Evolutionary conservation across 805 yeast species (phyloP).

Genomic region (Kregervanrija fluxuum): DNA sequence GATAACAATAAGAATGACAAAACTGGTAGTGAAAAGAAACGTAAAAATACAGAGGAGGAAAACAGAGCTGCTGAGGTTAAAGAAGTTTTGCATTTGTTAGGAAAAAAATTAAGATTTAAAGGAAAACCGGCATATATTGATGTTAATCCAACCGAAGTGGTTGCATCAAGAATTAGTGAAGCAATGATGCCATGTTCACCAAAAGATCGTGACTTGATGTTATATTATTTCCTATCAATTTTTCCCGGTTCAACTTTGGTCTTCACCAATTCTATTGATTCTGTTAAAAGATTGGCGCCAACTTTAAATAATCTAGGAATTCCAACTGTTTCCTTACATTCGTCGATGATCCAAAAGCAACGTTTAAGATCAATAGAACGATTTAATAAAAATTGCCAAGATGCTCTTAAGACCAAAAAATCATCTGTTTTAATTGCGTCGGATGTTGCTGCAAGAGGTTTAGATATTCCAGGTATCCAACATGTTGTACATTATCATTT

Average conservation of each 20-base stretch:
- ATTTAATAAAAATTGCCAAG: conserved; percentile 45
- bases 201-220: conserved; percentile 79
- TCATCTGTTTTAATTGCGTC: conserved; percentile 79
- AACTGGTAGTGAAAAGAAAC: conserved; percentile 21
- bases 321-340: conserved; percentile 72
- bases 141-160: conserved; percentile 77
- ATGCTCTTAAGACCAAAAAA: conserved; percentile 33
- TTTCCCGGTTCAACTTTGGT: conserved; percentile 88
- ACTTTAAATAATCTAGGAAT: conserved; percentile 63
- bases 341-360: conserved; percentile 92
- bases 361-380: conserved; percentile 80
- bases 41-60: conserved; percentile 23
- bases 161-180: conserved; percentile 71
- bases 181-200: conserved; percentile 89
- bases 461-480: conserved; percentile 83
- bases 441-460: conserved; percentile 97
- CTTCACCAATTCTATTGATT: conserved; percentile 92
- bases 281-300: conserved; percentile 81
- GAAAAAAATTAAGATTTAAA: conserved; percentile 64
- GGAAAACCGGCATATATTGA: conserved; percentile 67
- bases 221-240: conserved; percentile 78
- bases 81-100: conserved; percentile 58
- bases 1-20: conserved; percentile 33
- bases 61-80: conserved; percentile 34
- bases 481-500: conserved; percentile 95